These are phyloP conservation scores for Trichophyton rubrum DNA, from an alignment of 2,329 filamentous ascomycete species.

Conservation along the genomic window DNA sequence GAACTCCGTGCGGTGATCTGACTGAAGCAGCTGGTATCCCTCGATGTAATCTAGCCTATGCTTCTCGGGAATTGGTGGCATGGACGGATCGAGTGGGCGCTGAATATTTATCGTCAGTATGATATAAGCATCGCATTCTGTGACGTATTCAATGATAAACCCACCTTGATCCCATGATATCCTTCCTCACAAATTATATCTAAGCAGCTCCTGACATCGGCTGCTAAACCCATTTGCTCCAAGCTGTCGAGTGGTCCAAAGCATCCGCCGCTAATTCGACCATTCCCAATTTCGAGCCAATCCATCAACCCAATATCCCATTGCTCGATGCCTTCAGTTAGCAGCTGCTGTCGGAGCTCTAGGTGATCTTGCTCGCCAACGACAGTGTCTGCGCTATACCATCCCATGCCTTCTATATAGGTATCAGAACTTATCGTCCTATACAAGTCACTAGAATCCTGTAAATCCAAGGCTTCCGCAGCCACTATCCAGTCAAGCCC, in stretches of 20 bases:
- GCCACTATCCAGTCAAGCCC: slow-evolving; percentile 84
- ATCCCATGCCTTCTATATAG: slow-evolving; percentile 65
- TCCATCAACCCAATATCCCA: slow-evolving; percentile 55
- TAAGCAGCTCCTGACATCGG: slow-evolving; percentile 26
- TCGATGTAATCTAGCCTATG: slow-evolving; percentile 44
- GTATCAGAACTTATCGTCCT: slow-evolving; percentile 73
- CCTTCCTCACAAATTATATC: slow-evolving; percentile 24
- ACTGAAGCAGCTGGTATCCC: slow-evolving; percentile 42
- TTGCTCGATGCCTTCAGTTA: slow-evolving; percentile 53
- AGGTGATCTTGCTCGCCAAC: slow-evolving; percentile 27
- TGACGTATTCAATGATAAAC: slow-evolving; percentile 1
- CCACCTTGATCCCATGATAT: slow-evolving; percentile 22
- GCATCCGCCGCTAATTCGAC: slow-evolving; percentile 4
- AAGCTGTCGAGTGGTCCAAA: slow-evolving; percentile 20
- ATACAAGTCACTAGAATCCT: slow-evolving; percentile 41
- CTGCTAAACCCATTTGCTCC: slow-evolving; percentile 19
- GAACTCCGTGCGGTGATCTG: slow-evolving; percentile 37
- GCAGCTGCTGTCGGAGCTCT: slow-evolving; percentile 48
- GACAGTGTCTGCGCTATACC: slow-evolving; percentile 52
- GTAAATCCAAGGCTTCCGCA: slow-evolving; percentile 60
- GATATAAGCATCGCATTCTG: background rate
- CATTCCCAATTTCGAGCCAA: slow-evolving; percentile 33
- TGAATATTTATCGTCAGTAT: slow-evolving; percentile 17
- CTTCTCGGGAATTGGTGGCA: slow-evolving; percentile 45
- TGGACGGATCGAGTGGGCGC: slow-evolving; percentile 49